phyloP scores from a whole-genome alignment of 2,329 filamentous ascomycete species.

The Camptophora hylomeconis region DNA sequence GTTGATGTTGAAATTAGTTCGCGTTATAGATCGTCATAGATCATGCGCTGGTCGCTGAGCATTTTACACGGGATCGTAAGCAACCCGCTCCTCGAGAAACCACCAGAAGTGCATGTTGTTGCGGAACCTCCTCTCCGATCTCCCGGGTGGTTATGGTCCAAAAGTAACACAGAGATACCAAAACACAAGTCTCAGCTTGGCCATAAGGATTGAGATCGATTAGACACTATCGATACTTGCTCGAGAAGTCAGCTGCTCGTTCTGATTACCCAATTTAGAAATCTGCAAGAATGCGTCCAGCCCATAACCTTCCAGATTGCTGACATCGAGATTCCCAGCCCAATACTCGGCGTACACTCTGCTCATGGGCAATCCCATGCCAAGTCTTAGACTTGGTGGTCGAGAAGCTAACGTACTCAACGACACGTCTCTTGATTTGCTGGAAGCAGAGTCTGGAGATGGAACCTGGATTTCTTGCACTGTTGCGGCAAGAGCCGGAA shows the following conservation, averaged over 20 bases:
- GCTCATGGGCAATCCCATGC: slow-evolving; percentile 87
- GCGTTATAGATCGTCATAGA: no score
- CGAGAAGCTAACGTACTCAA: slow-evolving; percentile 68
- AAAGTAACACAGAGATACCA: no score
- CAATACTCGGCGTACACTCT: slow-evolving; percentile 95
- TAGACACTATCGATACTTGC: slow-evolving; percentile 67
- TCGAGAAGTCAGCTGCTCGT: slow-evolving; percentile 74
- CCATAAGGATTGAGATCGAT: slow-evolving; percentile 9
- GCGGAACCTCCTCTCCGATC: no score
- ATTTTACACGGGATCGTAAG: no score
- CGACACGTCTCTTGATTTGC: slow-evolving; percentile 45
- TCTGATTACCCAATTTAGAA: slow-evolving; percentile 92
- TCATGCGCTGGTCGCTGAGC: no score
- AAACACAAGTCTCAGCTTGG: no score
- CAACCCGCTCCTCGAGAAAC: no score
- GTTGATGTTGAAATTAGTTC: no score
- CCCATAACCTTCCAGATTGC: slow-evolving; percentile 89
- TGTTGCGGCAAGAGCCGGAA: slow-evolving; percentile 85
- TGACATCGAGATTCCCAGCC: slow-evolving; percentile 82
- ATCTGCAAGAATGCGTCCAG: slow-evolving; percentile 95
- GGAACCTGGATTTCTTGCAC: slow-evolving; percentile 55
- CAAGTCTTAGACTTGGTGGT: slow-evolving; percentile 73
- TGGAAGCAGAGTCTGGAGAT: slow-evolving; percentile 8
- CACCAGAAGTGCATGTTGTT: no score
- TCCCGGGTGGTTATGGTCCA: no score